Evolutionary conservation across 1,284 basidiomycete species (phyloP).

Genomic region (Cutaneotrichosporon cyanovorans): DNA sequence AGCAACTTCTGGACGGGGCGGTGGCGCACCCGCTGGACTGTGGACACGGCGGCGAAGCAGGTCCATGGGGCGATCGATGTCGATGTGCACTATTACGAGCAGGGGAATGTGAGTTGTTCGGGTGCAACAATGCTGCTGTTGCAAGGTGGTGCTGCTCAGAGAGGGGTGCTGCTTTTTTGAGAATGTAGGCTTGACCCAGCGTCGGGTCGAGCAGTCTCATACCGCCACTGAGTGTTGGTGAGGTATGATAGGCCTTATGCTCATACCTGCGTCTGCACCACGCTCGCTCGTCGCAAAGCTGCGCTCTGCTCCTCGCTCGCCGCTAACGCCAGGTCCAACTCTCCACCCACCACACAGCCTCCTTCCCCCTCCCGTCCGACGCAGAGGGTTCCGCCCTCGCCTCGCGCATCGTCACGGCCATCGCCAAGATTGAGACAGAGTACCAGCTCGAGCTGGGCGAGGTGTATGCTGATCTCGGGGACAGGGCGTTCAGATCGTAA

Average conservation of each 20-base stretch:
- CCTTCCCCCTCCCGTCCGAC: constrained; percentile 58
- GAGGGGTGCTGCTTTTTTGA: no score
- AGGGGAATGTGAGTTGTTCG: constrained; percentile 71
- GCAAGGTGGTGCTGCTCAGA: no score
- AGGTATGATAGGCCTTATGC: no score
- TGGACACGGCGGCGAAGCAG: constrained; percentile 41
- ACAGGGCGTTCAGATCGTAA: constrained; percentile 73
- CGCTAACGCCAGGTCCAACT: constrained; percentile 65
- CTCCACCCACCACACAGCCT: constrained; percentile 61
- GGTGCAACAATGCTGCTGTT: no score
- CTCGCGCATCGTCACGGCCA: constrained; percentile 58
- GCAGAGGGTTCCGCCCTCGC: constrained; percentile 50
- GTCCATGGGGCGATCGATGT: constrained; percentile 58
- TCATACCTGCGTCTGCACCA: no score
- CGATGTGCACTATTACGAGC: constrained; percentile 92
- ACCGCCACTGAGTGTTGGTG: no score
- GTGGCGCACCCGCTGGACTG: constrained; percentile 60
- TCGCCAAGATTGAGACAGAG: constrained; percentile 70
- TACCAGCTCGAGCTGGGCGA: constrained; percentile 74
- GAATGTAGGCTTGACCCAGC: no score
- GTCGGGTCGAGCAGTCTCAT: no score
- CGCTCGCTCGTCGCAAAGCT: no score
- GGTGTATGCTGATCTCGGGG: constrained; percentile 74
- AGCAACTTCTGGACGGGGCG: constrained; percentile 87
- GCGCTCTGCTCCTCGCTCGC: no score